A percentile compares a stretch with the other conserved stretches of the same genome.
Conservation (phyloP, 208 protist genomes). For the Trichomonas gallinae region DNA sequence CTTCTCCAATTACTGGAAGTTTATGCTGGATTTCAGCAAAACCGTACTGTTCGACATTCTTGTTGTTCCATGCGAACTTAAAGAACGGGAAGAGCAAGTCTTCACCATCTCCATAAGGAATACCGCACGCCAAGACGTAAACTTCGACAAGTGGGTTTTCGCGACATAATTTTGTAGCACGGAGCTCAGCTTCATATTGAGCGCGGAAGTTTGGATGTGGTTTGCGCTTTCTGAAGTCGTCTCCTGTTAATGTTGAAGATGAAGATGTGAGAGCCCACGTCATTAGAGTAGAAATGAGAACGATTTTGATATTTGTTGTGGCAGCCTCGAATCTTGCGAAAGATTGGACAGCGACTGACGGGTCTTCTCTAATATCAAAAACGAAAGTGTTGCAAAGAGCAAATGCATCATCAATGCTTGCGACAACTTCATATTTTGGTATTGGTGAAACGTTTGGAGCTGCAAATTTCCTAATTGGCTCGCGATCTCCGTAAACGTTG, state of each 20-base stretch:
- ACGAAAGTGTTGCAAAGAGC: not conserved
- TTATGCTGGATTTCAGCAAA: not conserved
- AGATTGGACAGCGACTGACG: not conserved
- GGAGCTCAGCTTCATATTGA: not conserved
- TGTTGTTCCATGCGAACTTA: not conserved
- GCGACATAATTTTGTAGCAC: not conserved
- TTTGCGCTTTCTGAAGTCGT: not conserved
- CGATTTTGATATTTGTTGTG: not conserved
- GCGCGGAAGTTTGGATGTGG: not conserved
- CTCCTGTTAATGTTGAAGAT: not conserved
- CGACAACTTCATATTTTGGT: not conserved
- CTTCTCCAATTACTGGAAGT: not conserved
- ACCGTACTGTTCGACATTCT: not conserved
- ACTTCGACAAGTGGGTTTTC: constrained; percentile 10
- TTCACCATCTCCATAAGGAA: not conserved
- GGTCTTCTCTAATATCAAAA: not conserved
- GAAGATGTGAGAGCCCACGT: not conserved
- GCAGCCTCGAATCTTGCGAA: not conserved
- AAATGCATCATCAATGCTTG: not conserved
- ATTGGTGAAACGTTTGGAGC: not conserved
- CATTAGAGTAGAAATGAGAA: constrained; percentile 3
- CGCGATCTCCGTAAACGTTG: not conserved
- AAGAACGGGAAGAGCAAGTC: not conserved
- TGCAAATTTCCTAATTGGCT: not conserved
- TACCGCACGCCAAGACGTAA: not conserved